A percentile compares a stretch with the other conserved stretches of the same genome.
These are phyloP conservation scores for Teratosphaeria gauchensis DNA, from an alignment of 2,329 filamentous ascomycete species.

Conservation along the genomic window DNA sequence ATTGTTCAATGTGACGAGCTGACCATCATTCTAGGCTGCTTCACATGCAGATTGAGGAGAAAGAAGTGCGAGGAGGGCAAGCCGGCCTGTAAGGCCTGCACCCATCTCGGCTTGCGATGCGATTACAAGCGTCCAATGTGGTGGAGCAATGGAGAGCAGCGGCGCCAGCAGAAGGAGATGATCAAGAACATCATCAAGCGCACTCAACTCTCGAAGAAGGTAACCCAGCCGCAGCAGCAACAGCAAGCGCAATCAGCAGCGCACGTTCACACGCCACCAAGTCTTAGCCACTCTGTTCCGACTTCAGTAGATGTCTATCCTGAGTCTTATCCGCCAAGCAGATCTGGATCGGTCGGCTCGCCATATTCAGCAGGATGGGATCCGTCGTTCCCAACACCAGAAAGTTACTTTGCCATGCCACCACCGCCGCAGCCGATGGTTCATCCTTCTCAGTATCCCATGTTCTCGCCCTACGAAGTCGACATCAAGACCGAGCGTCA, in stretches of 20 bases:
- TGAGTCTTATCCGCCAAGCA: slow-evolving; percentile 61
- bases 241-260: slow-evolving; percentile 29
- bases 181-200: slow-evolving; percentile 98
- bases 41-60: slow-evolving; percentile 56
- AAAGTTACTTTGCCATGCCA: slow-evolving; percentile 54
- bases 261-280: slow-evolving; percentile 57
- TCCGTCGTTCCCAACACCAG: slow-evolving; percentile 54
- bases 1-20: slow-evolving; percentile 17
- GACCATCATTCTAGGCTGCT: slow-evolving; percentile 47
- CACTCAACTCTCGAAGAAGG: slow-evolving; percentile 89
- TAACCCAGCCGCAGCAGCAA: slow-evolving; percentile 36
- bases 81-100: slow-evolving; percentile 54
- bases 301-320: slow-evolving; percentile 67
- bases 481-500: slow-evolving; percentile 94
- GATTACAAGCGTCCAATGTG: slow-evolving; percentile 95
- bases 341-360: slow-evolving; percentile 71
- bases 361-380: slow-evolving; percentile 56
- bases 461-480: slow-evolving; percentile 75
- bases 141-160: slow-evolving; percentile 90
- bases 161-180: slow-evolving; percentile 78
- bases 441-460: slow-evolving; percentile 36
- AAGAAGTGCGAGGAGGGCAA: slow-evolving; percentile 64
- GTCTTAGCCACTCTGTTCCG: slow-evolving; percentile 70
- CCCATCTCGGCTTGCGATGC: slow-evolving; percentile 70
- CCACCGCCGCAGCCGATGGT: slow-evolving; percentile 32